A percentile compares a stretch with the other conserved stretches of the same genome.
phyloP scores from a whole-genome alignment of 2,329 filamentous ascomycete species.

The Pseudogymnoascus sp. region DNA sequence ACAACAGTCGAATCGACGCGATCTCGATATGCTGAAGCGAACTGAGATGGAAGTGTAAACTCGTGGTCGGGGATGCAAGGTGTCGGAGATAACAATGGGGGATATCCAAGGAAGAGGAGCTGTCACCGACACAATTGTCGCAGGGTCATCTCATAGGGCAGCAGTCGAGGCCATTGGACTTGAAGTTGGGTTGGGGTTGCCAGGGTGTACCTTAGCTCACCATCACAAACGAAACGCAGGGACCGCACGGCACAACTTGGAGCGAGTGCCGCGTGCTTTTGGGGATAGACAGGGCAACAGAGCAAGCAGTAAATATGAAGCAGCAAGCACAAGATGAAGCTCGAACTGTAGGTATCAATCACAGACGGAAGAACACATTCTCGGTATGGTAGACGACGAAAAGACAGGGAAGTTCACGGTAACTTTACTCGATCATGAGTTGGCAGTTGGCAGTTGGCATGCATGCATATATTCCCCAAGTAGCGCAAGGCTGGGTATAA shows the following conservation, averaged over 20 bases:
- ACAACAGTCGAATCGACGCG: not conserved
- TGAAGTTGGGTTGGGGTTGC: conserved; percentile 1
- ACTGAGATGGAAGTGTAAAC: not conserved
- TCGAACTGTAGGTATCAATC: not conserved
- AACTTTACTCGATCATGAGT: not conserved
- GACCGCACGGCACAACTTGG: not conserved
- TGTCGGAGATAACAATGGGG: not conserved
- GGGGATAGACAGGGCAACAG: not conserved
- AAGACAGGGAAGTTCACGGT: not conserved
- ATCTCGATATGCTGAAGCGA: not conserved
- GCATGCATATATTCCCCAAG: not conserved
- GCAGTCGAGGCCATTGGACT: not conserved
- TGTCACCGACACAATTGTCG: not conserved
- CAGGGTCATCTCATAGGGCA: not conserved
- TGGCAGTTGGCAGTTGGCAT: not conserved
- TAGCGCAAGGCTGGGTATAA: not conserved
- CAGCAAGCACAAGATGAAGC: not conserved
- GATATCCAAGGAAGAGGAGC: not conserved
- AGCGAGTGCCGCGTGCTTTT: not conserved
- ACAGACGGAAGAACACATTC: not conserved
- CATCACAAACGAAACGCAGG: not conserved
- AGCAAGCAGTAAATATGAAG: not conserved
- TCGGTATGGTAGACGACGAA: not conserved
- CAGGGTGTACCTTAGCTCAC: not conserved
- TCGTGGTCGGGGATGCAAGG: not conserved